phyloP scores from a whole-genome alignment of 2,329 filamentous ascomycete genomes.

The Trichoderma brevicompactum region DNA sequence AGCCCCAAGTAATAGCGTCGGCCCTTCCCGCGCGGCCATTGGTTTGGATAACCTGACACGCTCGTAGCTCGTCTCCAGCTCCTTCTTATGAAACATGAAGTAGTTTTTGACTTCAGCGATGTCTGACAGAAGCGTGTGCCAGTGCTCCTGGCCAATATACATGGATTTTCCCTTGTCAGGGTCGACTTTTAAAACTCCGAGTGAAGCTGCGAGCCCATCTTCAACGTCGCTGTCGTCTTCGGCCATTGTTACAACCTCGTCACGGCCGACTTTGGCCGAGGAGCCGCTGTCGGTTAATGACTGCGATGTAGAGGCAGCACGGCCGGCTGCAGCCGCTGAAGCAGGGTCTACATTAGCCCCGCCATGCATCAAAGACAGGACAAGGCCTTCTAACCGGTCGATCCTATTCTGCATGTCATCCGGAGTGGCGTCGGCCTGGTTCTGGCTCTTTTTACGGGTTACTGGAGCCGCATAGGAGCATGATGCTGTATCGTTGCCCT shows the following conservation, averaged over 20 bases:
- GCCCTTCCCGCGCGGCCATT: slow-evolving; percentile 63
- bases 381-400: slow-evolving; percentile 88
- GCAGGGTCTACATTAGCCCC: slow-evolving; percentile 60
- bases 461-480: slow-evolving; percentile 82
- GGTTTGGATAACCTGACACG: slow-evolving; percentile 73
- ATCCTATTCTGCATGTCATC: slow-evolving; percentile 99
- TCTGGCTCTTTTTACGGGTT: slow-evolving; percentile 74
- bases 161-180: slow-evolving; percentile 75
- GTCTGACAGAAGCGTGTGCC: slow-evolving; percentile 78
- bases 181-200: slow-evolving; percentile 84
- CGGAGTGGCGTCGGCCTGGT: slow-evolving; percentile 64
- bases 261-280: slow-evolving; percentile 56
- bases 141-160: slow-evolving; percentile 83
- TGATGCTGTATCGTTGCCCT: slow-evolving; percentile 76
- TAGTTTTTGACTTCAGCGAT: slow-evolving; percentile 94
- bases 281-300: slow-evolving; percentile 50
- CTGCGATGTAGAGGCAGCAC: slow-evolving; percentile 43
- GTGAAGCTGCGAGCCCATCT: slow-evolving; percentile 68
- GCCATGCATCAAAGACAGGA: slow-evolving; percentile 92
- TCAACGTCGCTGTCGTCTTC: slow-evolving; percentile 72
- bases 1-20: slow-evolving; percentile 78
- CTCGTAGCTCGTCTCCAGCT: slow-evolving; percentile 80
- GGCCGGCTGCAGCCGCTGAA: slow-evolving; percentile 41
- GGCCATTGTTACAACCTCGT: slow-evolving; percentile 58
- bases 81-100: slow-evolving; percentile 83